phyloP scores from a whole-genome alignment of 192 early-diverging fungal genomes.

The Linnemannia zychae region DNA sequence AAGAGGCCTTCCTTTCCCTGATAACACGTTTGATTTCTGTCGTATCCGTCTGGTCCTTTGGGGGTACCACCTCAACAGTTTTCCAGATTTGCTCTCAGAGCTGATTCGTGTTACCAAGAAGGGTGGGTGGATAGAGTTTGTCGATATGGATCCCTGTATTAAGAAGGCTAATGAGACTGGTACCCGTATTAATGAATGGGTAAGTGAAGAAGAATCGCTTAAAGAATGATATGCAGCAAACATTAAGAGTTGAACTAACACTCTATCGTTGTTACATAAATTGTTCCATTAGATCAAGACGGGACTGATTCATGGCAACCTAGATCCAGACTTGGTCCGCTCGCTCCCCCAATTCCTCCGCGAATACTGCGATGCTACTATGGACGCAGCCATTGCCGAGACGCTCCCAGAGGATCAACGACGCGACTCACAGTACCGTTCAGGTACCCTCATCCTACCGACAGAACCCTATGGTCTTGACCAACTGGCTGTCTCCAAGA shows the following conservation, averaged over 20 bases:
- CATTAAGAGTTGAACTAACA: too few species aligned
- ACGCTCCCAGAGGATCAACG: background rate
- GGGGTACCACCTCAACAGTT: slow-evolving; percentile 44
- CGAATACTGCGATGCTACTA: slow-evolving; percentile 43
- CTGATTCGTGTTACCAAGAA: slow-evolving; percentile 53
- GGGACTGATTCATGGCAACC: slow-evolving; percentile 51
- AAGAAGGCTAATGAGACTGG: slow-evolving; percentile 41
- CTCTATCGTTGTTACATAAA: background rate
- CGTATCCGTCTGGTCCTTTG: slow-evolving; percentile 44
- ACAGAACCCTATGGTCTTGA: slow-evolving; percentile 29
- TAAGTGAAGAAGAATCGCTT: slow-evolving; percentile 8
- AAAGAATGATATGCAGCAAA: background rate
- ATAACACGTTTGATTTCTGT: slow-evolving; percentile 65
- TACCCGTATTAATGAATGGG: slow-evolving; percentile 50
- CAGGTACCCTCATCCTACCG: background rate
- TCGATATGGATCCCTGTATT: slow-evolving; percentile 54
- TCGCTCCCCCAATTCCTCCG: slow-evolving; percentile 36
- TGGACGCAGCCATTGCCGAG: background rate
- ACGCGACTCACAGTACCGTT: background rate
- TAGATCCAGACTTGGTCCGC: slow-evolving; percentile 50
- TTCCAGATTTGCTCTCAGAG: slow-evolving; percentile 44
- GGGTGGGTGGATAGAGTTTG: slow-evolving; percentile 56
- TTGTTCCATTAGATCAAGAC: slow-evolving; percentile 37
- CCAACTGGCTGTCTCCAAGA: slow-evolving; percentile 30
- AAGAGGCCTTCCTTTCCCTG: slow-evolving; percentile 54